Evolutionary conservation across 352 stramenopile genomes (phyloP), one percentile per base, ranked within the genome.

Genomic region (Pythium folliculosum): DNA sequence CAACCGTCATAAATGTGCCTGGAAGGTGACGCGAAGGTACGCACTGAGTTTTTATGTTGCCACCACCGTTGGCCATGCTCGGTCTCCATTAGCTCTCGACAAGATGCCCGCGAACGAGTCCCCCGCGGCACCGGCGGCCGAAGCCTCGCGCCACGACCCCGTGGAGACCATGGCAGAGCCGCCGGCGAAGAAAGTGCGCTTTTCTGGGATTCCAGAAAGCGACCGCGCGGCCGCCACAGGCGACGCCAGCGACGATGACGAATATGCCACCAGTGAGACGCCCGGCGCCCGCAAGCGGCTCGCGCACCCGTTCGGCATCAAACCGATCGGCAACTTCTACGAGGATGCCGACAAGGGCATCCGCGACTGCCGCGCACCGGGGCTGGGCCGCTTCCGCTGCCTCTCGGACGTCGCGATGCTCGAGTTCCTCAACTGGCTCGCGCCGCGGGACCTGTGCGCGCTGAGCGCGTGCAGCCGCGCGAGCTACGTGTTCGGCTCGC

Each of bases 311-410:
- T 89, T 86, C 51, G 88, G 88, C 50, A 77, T 96, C 40, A 91
- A 95, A 53, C 89, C 89, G 1, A 76, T 91, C 61, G 89, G 89
- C 58, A 96, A 96, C 49, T 89, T 76, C 71, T 92, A 82, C 40
- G 84, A 84, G 47, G 86, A 94, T 60, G 67, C 72, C 12, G 63
- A 76, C 30, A 82, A 84, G 32, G 87, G 82, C n/a, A 71, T 92
- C 14, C 53, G 64, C 44, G 81, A 91, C 63, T 91, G 84, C 55
- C 87, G 89, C 13, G 67, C 62, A 0, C 65, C 72, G 1, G 82
- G 86, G 21, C 73, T 96, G 16, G 89, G 89, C 0, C 56, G 45
- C 4, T 73, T 96, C 0, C 69, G 74, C 14, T 66, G 69, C 16
- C 53, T 96, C 17, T 68, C 76, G n/a, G 89, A 97, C 64, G 80